These are phyloP conservation scores for Cystobasidium slooffiae DNA, from an alignment of 1,284 basidiomycete species.

Conservation along the genomic window DNA sequence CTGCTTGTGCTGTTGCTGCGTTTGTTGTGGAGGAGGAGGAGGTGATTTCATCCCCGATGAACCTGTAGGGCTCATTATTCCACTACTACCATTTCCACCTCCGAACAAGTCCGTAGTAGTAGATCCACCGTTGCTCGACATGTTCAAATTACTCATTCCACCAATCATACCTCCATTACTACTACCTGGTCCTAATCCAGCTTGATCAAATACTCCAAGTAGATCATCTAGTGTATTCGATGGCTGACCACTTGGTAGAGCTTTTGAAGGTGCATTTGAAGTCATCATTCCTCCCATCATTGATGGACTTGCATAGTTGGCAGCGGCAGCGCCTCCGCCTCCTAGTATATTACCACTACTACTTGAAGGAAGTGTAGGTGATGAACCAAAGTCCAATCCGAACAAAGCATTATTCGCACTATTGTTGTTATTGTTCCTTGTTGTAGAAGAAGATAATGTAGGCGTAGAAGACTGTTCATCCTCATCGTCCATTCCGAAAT, in stretches of 20 bases:
- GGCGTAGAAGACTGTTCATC: constrained; percentile 62
- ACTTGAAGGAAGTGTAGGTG: constrained; percentile 14
- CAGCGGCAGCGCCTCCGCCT: not conserved
- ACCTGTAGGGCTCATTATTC: constrained; percentile 22
- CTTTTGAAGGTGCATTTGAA: constrained; percentile 46
- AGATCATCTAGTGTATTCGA: constrained; percentile 78
- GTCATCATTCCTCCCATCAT: not conserved
- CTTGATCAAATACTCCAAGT: constrained; percentile 51
- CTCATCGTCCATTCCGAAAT: constrained; percentile 78
- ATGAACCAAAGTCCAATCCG: constrained; percentile 66
- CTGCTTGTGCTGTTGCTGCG: not conserved
- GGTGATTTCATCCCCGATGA: constrained; percentile 12
- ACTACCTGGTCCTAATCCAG: constrained; percentile 37
- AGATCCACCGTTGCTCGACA: constrained; percentile 6
- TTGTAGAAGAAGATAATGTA: not conserved
- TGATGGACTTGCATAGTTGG: not conserved
- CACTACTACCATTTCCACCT: not conserved
- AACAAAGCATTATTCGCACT: constrained; percentile 55
- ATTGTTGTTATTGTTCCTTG: constrained; percentile 55
- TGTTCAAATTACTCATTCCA: constrained; percentile 13
- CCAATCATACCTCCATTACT: constrained; percentile 17
- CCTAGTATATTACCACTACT: constrained; percentile 24
- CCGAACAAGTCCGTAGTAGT: constrained; percentile 1
- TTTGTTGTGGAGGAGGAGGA: constrained; percentile 2
- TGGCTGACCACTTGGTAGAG: constrained; percentile 50